Evolutionary conservation across 129 eudicot species (phyloP), one percentile per base, ranked within the genome.

Genomic region (Flaveria bidentis): DNA sequence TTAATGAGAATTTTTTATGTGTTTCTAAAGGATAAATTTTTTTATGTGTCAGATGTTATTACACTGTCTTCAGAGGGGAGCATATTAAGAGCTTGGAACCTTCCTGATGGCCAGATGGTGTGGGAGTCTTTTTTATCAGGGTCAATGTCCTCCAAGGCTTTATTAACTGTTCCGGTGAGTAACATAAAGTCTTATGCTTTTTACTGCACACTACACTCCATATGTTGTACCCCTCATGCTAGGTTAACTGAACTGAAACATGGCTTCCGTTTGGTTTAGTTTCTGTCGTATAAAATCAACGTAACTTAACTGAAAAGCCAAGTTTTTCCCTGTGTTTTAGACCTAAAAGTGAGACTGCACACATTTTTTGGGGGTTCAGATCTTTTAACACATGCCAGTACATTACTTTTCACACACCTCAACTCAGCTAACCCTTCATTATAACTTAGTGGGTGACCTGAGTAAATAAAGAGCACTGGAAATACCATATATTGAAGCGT

Each of bases 31-130:
- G 16, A 18, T 70, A 13, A 7, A 49, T 73, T 23, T 33, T 33
- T 22, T 73, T 30, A 20, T 53, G 16, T 80, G 1, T 71, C 94
- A 95, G 99, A 91, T 86, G 96, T 88, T 52, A 80, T 95, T 74
- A 95, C 92, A 9, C 84, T 91, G 60, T 91, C 99, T 76, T 91
- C 99, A 23, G 89, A 88, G 61, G 97, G 99, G 75, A 89, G 87
- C 77, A 72, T 91, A 47, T 74, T 95, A 77, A 86, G 97, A 88
- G 99, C 99, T 26, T 95, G 99, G 99, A 95, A 95, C 84, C 99
- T 95, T 89, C 97, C 99, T 71, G 99, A 95, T 72, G 99, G 99
- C 53, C 99, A 87, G 87, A 82, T 95, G 97, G 95, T 89, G 80
- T 95, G 99, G 99, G 99, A 95, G 85, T 89, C 96, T 76, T 72